Evolutionary conservation across 495 filamentous ascomycete species (phyloP), one percentile per base, ranked within the genome.

Genomic region (Talaromyces liani): DNA sequence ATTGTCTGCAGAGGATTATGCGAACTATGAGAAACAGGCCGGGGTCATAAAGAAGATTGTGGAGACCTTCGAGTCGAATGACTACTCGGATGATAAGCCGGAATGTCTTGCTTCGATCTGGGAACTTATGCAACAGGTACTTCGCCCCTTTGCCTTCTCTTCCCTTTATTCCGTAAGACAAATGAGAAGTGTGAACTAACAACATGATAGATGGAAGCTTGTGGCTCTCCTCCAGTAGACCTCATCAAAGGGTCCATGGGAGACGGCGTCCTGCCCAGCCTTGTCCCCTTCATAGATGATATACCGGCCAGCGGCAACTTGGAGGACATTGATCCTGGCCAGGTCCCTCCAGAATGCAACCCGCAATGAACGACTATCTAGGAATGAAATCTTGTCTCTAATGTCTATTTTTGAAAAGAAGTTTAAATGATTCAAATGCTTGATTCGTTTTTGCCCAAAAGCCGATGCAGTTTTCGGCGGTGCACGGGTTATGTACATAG

Each of bases 121-220:
- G 68, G 92, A 96, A 69, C 85, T 88, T 71, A 98, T 98, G 94
- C 94, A 98, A 71, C 91, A 93, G 85, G 94, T 96, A 72, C 14
- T 41, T 16, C 36, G 12, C 14, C 36, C 14, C 14, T 41, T 71
- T 84, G 3, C 56, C 58, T 12, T 27, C 33, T 25, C 41, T 18
- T 60, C 31, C 14, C 65, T n/a, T 65, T 49, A 62, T 60, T 51
- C 56, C 57, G 20, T 10, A 18, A 61, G 61, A 45, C 55, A 62
- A 57, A 27, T 51, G 25, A 45, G 66, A 12, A 56, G 51, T 12
- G 18, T 58, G 25, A 7, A 36, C 60, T 64, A 54, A 61, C 18
- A 60, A 58, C 24, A 16, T 59, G 33, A 57, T 62, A 82, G 94
- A 98, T 98, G 93, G 94, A 98, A 93, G 87, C 88, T 59, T 87